These are phyloP conservation scores for Pseudozyma thailandica DNA, from an alignment of 1,284 basidiomycete species.

Conservation along the genomic window DNA sequence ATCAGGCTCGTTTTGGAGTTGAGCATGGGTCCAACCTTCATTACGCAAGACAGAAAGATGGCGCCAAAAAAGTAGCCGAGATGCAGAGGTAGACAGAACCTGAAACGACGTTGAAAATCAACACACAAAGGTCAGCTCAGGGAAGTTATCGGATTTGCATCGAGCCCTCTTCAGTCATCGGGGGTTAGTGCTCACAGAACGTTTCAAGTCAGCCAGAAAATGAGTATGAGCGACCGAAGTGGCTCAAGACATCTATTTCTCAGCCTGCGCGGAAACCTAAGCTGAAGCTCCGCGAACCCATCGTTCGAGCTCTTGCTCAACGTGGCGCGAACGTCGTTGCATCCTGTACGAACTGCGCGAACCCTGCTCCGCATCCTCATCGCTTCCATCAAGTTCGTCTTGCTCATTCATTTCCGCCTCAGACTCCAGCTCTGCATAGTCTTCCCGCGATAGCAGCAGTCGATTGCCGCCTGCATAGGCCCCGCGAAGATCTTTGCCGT, in stretches of 20 bases:
- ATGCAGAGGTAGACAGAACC: neutral
- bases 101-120: neutral
- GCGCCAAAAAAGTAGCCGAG: neutral
- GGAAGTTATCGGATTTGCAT: no score
- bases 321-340: constrained; percentile 40
- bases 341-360: constrained; percentile 10
- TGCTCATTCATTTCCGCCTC: constrained; percentile 18
- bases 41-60: neutral
- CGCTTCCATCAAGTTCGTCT: constrained; percentile 2
- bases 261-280: neutral
- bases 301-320: constrained; percentile 42
- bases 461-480: constrained; percentile 4
- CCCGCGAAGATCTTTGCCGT: constrained; percentile 1
- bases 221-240: no score
- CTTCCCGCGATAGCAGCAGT: constrained; percentile 28
- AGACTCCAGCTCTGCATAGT: constrained; percentile 27
- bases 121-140: neutral
- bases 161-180: no score
- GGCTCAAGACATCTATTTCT: neutral
- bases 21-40: neutral
- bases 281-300: constrained; percentile 35
- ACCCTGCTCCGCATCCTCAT: neutral
- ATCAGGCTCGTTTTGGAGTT: no score
- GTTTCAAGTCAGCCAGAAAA: no score
- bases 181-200: no score